A percentile compares a stretch with the other conserved stretches of the same genome.
Evolutionary conservation across 139 green algal genomes (phyloP).

Genomic region (Mesostigma viride): DNA sequence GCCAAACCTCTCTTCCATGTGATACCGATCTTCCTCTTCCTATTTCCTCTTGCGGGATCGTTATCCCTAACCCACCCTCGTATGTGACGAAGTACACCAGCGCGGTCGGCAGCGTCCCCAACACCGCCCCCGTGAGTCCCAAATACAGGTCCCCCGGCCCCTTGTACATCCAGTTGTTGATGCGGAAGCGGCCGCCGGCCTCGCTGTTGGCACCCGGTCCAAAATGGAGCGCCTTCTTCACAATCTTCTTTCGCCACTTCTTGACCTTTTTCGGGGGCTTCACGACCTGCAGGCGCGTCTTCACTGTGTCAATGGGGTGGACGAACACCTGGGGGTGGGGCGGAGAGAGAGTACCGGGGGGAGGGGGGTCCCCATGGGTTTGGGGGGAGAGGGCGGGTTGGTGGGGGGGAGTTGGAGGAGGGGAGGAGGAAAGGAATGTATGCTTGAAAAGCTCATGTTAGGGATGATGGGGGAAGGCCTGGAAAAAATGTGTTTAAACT

Average conservation of each 20-base stretch:
- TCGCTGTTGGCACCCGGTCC: background rate
- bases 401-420: background rate
- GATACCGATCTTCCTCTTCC: no score
- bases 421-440: background rate
- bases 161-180: conserved; percentile 35
- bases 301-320: conserved; percentile 54
- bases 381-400: background rate
- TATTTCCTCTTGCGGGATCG: no score
- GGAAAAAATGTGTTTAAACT: no score
- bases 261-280: conserved; percentile 33
- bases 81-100: conserved; percentile 56
- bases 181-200: conserved; percentile 10
- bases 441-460: no score
- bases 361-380: background rate
- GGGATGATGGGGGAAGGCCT: no score
- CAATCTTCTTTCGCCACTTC: conserved; percentile 35
- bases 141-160: conserved; percentile 46
- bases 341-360: background rate
- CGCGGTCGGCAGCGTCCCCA: conserved; percentile 48
- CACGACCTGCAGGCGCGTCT: conserved; percentile 49
- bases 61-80: conserved; percentile 33
- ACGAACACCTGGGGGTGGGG: conserved; percentile 28
- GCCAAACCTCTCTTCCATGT: no score
- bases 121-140: conserved; percentile 39
- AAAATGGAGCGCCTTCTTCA: conserved; percentile 29